phyloP scores from a whole-genome alignment of 345 rosid genomes.

The Rhizophora apiculata region DNA sequence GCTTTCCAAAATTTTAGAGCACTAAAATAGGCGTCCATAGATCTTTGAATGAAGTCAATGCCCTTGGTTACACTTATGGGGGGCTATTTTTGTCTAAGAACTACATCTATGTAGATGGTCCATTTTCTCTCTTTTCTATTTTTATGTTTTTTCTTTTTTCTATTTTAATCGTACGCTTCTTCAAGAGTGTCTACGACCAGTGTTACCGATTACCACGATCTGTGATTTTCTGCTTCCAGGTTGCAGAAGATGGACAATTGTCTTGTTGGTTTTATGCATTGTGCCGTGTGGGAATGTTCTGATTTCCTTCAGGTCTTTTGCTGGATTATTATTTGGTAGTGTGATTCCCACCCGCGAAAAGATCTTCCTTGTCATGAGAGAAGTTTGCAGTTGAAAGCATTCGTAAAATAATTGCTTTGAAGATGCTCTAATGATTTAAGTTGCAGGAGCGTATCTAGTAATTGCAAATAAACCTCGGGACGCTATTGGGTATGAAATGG shows the following conservation, averaged over 20 bases:
- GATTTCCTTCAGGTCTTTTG: no score
- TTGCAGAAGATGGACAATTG: neutral
- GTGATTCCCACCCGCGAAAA: no score
- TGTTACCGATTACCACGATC: neutral
- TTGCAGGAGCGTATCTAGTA: no score
- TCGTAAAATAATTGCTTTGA: no score
- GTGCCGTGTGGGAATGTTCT: no score
- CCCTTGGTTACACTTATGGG: neutral
- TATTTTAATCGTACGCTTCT: neutral
- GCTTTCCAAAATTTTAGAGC: conserved; percentile 4
- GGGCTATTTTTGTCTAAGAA: neutral
- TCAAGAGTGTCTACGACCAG: neutral
- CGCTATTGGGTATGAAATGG: no score
- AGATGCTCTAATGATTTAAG: no score
- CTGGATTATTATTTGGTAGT: no score
- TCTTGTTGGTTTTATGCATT: neutral
- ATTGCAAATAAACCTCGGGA: no score
- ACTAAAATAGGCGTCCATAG: neutral
- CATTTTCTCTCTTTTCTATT: neutral
- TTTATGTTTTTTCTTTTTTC: neutral
- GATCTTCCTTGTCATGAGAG: no score
- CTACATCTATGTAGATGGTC: neutral
- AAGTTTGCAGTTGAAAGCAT: no score
- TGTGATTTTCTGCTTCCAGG: conserved; percentile 1
- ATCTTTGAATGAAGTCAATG: conserved; percentile 7